A percentile compares a stretch with the other conserved stretches of the same genome.
These are phyloP conservation scores for Scutellospora calospora DNA, from an alignment of 371 early-diverging fungal genomes.

Conservation along the genomic window DNA sequence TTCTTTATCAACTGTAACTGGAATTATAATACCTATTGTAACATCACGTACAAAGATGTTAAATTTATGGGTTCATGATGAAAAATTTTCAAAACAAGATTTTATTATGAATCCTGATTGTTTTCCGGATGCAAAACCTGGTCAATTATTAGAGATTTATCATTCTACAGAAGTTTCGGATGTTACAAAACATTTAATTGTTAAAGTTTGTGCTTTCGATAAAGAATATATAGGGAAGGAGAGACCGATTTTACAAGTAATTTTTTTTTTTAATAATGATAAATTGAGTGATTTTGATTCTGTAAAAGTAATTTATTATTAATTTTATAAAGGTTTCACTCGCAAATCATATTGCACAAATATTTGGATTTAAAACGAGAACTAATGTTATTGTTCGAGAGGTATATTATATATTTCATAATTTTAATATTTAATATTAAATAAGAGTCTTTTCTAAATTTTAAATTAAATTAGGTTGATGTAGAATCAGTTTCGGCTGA, in stretches of 20 bases:
- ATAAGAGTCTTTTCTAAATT: slow-evolving; percentile 33
- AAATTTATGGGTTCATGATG: slow-evolving; percentile 70
- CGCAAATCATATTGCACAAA: slow-evolving; percentile 62
- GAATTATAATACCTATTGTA: no score
- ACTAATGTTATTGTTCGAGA: slow-evolving; percentile 72
- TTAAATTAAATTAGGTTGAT: slow-evolving; percentile 62
- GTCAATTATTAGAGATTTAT: slow-evolving; percentile 82
- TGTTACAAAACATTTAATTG: slow-evolving; percentile 46
- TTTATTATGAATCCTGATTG: slow-evolving; percentile 80
- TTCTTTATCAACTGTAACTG: no score
- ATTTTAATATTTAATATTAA: slow-evolving; percentile 34
- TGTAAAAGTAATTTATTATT: not conserved
- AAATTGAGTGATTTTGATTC: no score
- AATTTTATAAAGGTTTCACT: slow-evolving; percentile 59
- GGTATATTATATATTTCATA: slow-evolving; percentile 49
- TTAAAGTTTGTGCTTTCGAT: slow-evolving; percentile 51
- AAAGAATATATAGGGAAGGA: slow-evolving; percentile 46
- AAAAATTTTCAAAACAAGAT: slow-evolving; percentile 64
- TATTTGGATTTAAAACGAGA: slow-evolving; percentile 66
- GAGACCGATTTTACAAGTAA: slow-evolving; percentile 53
- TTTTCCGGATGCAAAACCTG: slow-evolving; percentile 77
- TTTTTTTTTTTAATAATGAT: not conserved
- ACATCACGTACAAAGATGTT: slow-evolving; percentile 45
- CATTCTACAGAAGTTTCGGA: slow-evolving; percentile 53
- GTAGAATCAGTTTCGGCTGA: slow-evolving; percentile 70